Base-by-base conservation (phyloP, 305 asterid species). In the Fraxinus platypoda region DNA sequence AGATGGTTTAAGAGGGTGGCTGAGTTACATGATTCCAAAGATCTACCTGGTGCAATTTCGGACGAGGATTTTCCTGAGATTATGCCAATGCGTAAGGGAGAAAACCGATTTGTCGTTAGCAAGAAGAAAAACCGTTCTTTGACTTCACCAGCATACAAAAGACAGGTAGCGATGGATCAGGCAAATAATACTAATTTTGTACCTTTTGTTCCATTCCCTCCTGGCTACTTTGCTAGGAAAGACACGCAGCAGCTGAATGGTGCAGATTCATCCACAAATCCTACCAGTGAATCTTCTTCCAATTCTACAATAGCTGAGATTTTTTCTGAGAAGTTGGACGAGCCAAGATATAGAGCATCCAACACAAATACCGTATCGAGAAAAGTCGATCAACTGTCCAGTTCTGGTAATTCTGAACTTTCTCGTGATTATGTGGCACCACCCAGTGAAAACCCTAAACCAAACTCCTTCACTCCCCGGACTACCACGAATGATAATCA, bases 181-280 rank as follows among this genome's bases (percentile, higher is more conserved):
- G 91, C 88, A 46, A 90, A 84, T 80, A 85, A 77, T 54, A 38
- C 93, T 8, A 90, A 84, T 78, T 94, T 89, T 74, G 97, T 94
- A 57, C 98, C 99, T 4, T 95, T 92, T 62, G 99, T 95, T 78
- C 98, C 99, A 19, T 94, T 95, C 86, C 99, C 98, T 28, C 98
- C 99, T n/a, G 98, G 91, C 78, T 93, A 91, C 91, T 95, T 95
- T 31, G 89, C 94, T 2, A 91, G 80, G 85, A 91, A 89, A 83
- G 94, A 87, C 26, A 13, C 88, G 13, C 86, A 79, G 75, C 89
- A 84, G 77, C 68, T 88, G 72, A 83, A 34, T 37, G 74, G 66
- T 68, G 78, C 82, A 41, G 87, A 76, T 79, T 82, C 91, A 46
- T 81, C 90, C n/a, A 38, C 77, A 35, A 38, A 82, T 68, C 21